Conservation (phyloP, 345 rosid species). For the Microthlaspi erraticum region DNA sequence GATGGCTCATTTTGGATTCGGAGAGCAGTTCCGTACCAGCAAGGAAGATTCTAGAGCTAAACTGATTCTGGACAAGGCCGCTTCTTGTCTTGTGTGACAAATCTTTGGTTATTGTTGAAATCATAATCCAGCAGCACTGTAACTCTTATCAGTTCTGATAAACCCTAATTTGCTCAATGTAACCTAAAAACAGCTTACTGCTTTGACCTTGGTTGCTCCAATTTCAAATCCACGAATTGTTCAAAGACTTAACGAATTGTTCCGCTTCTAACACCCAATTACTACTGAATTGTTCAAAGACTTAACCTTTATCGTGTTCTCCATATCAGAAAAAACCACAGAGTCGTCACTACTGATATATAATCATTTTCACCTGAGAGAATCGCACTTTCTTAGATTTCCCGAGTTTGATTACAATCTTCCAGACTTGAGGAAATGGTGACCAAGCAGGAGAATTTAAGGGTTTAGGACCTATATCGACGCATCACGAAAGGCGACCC, state of each 20-base stretch:
- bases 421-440: background rate
- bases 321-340: too few relatives aligned
- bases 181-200: background rate
- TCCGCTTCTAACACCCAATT: too few relatives aligned
- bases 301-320: too few relatives aligned
- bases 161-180: background rate
- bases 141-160: background rate
- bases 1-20: constrained; percentile 61
- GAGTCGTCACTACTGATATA: background rate
- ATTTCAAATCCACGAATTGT: too few relatives aligned
- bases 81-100: constrained; percentile 10
- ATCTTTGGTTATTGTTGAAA: too few relatives aligned
- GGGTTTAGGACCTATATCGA: too few relatives aligned
- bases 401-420: background rate
- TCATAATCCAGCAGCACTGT: too few relatives aligned
- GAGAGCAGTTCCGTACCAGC: constrained; percentile 47
- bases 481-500: too few relatives aligned
- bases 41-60: constrained; percentile 50
- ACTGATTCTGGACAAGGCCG: background rate
- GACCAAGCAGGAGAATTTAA: too few relatives aligned
- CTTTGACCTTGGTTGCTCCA: background rate
- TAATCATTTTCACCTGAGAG: background rate
- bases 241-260: too few relatives aligned
- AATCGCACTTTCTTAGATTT: background rate
- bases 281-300: too few relatives aligned